Conservation (phyloP, 2,329 filamentous ascomycete species). For the Chaetomium sp. region DNA sequence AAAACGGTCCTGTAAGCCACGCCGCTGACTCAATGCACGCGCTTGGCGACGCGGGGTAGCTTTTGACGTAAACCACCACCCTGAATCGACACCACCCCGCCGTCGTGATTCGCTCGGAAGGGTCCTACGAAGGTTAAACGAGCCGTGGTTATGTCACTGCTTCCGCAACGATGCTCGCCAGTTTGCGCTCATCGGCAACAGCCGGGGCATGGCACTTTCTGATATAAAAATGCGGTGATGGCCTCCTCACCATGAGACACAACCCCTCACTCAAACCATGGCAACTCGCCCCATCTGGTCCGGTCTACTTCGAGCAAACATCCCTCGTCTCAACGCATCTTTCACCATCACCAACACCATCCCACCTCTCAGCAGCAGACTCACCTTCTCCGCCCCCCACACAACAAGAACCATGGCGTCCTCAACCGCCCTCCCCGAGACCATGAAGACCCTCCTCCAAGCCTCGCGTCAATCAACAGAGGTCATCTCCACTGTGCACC, state of each 20-base stretch:
- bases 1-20: background rate
- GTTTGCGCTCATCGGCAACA: background rate
- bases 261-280: background rate
- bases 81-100: too few relatives aligned
- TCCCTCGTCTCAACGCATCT: background rate
- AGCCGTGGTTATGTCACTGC: background rate
- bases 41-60: slow-evolving; percentile 14
- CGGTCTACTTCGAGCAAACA: background rate
- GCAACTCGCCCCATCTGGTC: slow-evolving; percentile 1
- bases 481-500: slow-evolving; percentile 33
- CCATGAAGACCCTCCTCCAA: slow-evolving; percentile 36
- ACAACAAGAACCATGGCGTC: slow-evolving; percentile 19
- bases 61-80: background rate
- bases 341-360: background rate
- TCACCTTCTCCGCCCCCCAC: background rate
- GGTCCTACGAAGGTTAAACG: slow-evolving; percentile 14
- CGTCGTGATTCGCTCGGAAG: background rate
- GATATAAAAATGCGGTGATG: slow-evolving; percentile 13
- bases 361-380: background rate
- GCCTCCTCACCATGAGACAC: background rate
- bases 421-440: slow-evolving; percentile 27
- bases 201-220: background rate
- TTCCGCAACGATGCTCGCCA: background rate
- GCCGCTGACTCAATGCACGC: slow-evolving; percentile 12
- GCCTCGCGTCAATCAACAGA: slow-evolving; percentile 39